Base-by-base conservation (phyloP, 2,329 filamentous ascomycete genomes). In the Macrophomina pseudophaseolina region DNA sequence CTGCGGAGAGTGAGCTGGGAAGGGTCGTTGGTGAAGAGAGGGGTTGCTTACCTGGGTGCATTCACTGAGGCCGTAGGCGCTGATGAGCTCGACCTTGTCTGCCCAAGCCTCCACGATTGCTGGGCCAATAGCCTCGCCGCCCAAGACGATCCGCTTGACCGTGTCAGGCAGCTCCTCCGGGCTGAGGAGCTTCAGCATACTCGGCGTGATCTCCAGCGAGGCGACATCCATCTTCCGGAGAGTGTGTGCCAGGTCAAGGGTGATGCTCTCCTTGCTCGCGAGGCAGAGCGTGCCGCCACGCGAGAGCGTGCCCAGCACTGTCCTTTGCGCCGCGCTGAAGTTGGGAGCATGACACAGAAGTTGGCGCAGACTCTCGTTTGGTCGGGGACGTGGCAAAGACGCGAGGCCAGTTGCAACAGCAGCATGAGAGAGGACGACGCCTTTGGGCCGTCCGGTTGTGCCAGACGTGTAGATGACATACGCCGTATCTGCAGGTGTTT, bases 201-300 rank as follows among this genome's bases (percentile, higher is more conserved):
- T 80, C 1, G 83, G 83, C 0, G 83, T 85, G 16, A 83, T 71
- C 64, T 79, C 74, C 11, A 78, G 76, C 74, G 79, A 81, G 56
- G 82, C 87, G 40, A 84, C 85, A 14, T 81, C 73, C 80, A 87
- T 84, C 0, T 81, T 75, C 7, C 79, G 76, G 49, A 89, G 84
- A 0, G 81, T 83, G 2, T 80, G 81, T 28, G 32, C 23, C 8
- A 56, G 18, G 64, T 88, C 82, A 56, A 83, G 80, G 40, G 84
- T 73, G 8, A 84, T 79, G 46, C 88, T 85, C 1, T 81, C 74
- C 0, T 85, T 79, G 0, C 82, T 84, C 0, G 87, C 86, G 0
- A 89, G 79, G 67, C 87, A 89, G 3, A 90, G 79, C 63, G 85
- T 88, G 0, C 85, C 87, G n/a, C 63, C 51, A 14, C 30, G 63